phyloP scores from a whole-genome alignment of 1,284 basidiomycete species.

The Irpex rosettiformis region DNA sequence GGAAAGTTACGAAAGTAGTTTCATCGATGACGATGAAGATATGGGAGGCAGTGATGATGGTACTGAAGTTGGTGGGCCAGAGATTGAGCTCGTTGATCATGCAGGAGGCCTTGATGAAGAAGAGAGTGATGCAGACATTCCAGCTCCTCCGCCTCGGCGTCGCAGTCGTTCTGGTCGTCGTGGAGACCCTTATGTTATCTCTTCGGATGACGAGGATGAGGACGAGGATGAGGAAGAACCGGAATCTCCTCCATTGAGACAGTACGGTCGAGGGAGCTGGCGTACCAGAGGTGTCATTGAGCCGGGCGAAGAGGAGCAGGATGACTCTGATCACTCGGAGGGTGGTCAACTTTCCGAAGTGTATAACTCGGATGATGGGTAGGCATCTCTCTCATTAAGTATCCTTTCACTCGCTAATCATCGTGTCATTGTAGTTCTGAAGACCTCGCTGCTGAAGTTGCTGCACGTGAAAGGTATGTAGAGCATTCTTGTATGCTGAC shows the following conservation, averaged over 20 bases:
- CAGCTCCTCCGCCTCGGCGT: background rate
- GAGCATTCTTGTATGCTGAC: background rate
- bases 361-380: too few species aligned
- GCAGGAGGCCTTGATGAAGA: background rate
- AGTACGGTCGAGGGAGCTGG: background rate
- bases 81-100: conserved; percentile 1
- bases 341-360: too few species aligned
- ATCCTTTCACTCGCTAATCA: background rate
- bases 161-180: background rate
- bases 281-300: background rate
- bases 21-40: conserved; percentile 33
- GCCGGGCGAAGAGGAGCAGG: conserved; percentile 1
- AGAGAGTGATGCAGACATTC: background rate
- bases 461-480: conserved; percentile 15
- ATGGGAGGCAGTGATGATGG: conserved; percentile 39
- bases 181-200: conserved; percentile 9
- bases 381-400: background rate
- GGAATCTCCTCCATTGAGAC: background rate
- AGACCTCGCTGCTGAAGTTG: conserved; percentile 12
- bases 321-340: background rate
- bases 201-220: conserved; percentile 25
- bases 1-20: conserved; percentile 31
- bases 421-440: background rate
- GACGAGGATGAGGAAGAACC: background rate
- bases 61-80: conserved; percentile 39